Conservation (phyloP, 1,139 yeast genomes). For the Lodderomyces orthopsilosis region DNA sequence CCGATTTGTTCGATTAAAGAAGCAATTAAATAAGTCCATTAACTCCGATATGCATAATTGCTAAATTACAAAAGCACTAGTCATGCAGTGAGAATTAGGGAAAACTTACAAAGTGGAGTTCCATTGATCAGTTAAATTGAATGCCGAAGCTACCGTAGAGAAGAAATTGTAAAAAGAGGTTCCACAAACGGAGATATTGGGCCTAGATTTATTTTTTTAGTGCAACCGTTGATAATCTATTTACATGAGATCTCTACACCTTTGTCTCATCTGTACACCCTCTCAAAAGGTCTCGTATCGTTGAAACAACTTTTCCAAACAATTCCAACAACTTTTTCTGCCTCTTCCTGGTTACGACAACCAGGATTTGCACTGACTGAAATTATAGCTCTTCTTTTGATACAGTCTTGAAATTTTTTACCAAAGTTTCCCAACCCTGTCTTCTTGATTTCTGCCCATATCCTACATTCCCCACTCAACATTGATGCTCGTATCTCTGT, state of each 20-base stretch:
- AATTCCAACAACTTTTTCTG: slow-evolving; percentile 73
- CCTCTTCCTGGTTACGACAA: slow-evolving; percentile 70
- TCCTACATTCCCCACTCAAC: slow-evolving; percentile 92
- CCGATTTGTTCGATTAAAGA: too few species aligned
- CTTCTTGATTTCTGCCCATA: slow-evolving; percentile 78
- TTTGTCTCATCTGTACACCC: slow-evolving; percentile 58
- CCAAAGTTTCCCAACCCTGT: slow-evolving; percentile 61
- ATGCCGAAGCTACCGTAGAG: too few species aligned
- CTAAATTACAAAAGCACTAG: background rate
- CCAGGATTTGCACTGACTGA: slow-evolving; percentile 85
- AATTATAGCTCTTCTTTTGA: slow-evolving; percentile 78
- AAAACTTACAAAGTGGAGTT: background rate
- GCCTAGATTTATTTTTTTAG: too few species aligned
- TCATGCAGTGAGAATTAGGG: background rate
- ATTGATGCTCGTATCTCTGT: slow-evolving; percentile 93
- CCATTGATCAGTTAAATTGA: too few species aligned
- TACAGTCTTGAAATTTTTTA: slow-evolving; percentile 88
- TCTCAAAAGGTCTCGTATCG: slow-evolving; percentile 95
- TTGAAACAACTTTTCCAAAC: slow-evolving; percentile 93
- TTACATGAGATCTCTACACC: background rate
- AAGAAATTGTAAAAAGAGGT: too few species aligned
- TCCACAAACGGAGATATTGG: background rate
- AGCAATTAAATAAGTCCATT: background rate
- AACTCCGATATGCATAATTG: background rate
- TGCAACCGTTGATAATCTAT: background rate